A percentile compares a stretch with the other conserved stretches of the same genome.
Conservation (phyloP, 176 grass and related monocot genomes). For the sorghum (Sorghum bicolor) region Sorghum_bicolor_NCBIv3 NC_012876.2:2519001-2519500, state of each 20-base stretch:
- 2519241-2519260: background rate
- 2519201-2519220: background rate
- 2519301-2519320: background rate
- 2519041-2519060: conserved; percentile 4
- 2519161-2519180: conserved; percentile 19
- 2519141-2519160: background rate
- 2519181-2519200: background rate
- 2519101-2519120: background rate
- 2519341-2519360: background rate
- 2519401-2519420: conserved; percentile 18
- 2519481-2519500: conserved; percentile 15
- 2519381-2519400: background rate
- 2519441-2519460: background rate
- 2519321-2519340: background rate
- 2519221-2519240: background rate
- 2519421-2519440: background rate
- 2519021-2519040: background rate
- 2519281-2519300: background rate
- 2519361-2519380: background rate
- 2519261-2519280: background rate
- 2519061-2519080: background rate
- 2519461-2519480: background rate
- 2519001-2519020: background rate
- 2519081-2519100: conserved; percentile 3
- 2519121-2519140: background rate